Conservation (phyloP, 2,329 filamentous ascomycete genomes). For the Ophiostoma sp. region DNA sequence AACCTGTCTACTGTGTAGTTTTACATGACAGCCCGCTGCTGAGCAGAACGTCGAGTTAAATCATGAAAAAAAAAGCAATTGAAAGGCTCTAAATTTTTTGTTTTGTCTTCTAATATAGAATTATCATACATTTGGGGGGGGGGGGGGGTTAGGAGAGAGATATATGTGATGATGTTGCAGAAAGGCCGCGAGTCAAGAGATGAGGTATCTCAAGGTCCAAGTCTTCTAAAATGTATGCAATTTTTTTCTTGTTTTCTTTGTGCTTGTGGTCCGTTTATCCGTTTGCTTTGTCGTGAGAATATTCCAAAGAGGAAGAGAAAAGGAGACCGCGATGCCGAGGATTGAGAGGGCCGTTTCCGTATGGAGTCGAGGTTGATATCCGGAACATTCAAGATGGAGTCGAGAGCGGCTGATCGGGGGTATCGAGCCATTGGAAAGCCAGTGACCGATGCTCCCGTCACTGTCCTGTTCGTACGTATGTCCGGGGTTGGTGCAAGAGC, state of each 20-base stretch:
- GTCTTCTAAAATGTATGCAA: not conserved
- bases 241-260: not conserved
- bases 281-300: not conserved
- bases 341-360: not conserved
- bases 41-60: too few species aligned
- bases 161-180: not conserved
- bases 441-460: not conserved
- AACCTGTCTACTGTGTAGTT: not conserved
- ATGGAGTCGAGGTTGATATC: not conserved
- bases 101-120: slow-evolving; percentile 20
- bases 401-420: not conserved
- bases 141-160: not conserved
- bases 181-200: not conserved
- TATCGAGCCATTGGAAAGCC: not conserved
- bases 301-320: not conserved
- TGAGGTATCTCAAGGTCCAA: not conserved
- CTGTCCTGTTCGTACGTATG: not conserved
- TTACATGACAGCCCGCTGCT: not conserved
- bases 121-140: slow-evolving; percentile 9
- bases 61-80: not conserved
- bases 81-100: slow-evolving; percentile 18
- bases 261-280: not conserved
- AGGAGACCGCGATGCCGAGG: not conserved
- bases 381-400: too few species aligned
- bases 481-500: not conserved